Base-by-base conservation (phyloP, 805 yeast genomes). In the Kuraishia piskuri region DNA sequence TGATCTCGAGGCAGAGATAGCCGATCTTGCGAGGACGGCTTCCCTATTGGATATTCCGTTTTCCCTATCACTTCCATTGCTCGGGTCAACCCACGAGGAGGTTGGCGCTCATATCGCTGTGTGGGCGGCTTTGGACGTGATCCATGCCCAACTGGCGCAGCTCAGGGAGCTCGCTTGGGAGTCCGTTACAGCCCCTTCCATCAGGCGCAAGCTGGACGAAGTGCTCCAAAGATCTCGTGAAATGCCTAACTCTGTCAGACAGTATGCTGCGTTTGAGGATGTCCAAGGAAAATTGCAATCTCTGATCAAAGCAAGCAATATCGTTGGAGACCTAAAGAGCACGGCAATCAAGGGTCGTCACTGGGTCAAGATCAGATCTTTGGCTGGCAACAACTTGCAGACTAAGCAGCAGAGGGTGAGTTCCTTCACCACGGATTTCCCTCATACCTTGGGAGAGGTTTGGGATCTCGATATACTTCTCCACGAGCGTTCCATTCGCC, bases 211-310 rank as follows among this genome's bases (percentile, higher is more conserved):
- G 10, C 65, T 88, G 17, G 89, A 86, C 21, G 78, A 72, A 1
- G 63, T 86, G 12, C 56, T 80, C 1, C 64, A 67, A 1, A 61
- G 60, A 0, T 70, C 84, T 1, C 73, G 83, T 52, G 58, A 75
- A 0, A 72, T 84, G 68, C 88, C 92, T 0, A 66, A 74, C 0
- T 72, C 77, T 17, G 73, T 85, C 23, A 73, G 88, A 6, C 90
- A 82, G 56, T 86, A 88, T 63, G 71, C 82, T 0, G 90, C 91
- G 0, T 84, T 84, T 63, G 84, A 79, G 56, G 75, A 76, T 20
- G 71, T 84, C n/a, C 82, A 81, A 56, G 63, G 62, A 8, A 56
- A 58, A 1, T 63, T 86, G 8, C 78, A 77, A 49, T 63, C 64
- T 1, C 59, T 74, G 48, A 58, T 78, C 14, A 68, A 73, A 53